Percentiles rank a stretch among this genome's conserved stretches.
These are phyloP conservation scores for Neodidymelliopsis sp. DNA, from an alignment of 2,329 filamentous ascomycete genomes.

Conservation along the genomic window DNA sequence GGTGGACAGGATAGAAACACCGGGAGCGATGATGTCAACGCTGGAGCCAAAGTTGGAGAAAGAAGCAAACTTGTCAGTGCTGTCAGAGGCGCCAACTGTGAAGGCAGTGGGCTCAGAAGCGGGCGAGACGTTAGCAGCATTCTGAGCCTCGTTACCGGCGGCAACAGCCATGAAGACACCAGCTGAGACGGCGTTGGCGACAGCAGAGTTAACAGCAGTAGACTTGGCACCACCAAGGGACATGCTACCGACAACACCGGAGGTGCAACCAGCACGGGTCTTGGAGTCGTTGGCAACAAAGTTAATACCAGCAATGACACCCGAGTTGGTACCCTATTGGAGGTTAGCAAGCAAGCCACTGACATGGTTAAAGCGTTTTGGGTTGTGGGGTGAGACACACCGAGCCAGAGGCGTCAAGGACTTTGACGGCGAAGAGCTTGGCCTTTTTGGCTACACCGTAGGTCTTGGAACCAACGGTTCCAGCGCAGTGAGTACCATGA, in stretches of 20 bases:
- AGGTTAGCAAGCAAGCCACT: constrained; percentile 14
- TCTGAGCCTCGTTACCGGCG: constrained; percentile 48
- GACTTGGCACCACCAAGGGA: constrained; percentile 51
- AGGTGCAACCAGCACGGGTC: constrained; percentile 44
- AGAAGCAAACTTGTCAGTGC: constrained; percentile 42
- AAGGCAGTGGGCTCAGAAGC: constrained; percentile 49
- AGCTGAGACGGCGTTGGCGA: constrained; percentile 43
- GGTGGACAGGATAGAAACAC: constrained; percentile 56
- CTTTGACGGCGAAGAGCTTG: constrained; percentile 52
- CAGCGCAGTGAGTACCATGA: constrained; percentile 50
- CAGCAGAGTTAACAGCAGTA: constrained; percentile 49
- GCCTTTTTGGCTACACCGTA: constrained; percentile 51
- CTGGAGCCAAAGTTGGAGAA: constrained; percentile 52
- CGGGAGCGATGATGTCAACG: constrained; percentile 52
- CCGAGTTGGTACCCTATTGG: constrained; percentile 49
- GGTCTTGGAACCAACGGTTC: constrained; percentile 47
- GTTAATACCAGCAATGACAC: constrained; percentile 51
- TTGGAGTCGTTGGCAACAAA: constrained; percentile 43
- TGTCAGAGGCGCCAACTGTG: constrained; percentile 52
- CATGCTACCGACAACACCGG: constrained; percentile 49
- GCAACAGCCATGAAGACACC: constrained; percentile 53
- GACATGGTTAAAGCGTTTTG: background rate
- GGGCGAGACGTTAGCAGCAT: constrained; percentile 47
- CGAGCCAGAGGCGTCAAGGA: constrained; percentile 45
- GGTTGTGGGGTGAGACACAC: constrained; percentile 36